Evolutionary conservation across 139 green algal genomes (phyloP).

Genomic region (Dunaliella primolecta): DNA sequence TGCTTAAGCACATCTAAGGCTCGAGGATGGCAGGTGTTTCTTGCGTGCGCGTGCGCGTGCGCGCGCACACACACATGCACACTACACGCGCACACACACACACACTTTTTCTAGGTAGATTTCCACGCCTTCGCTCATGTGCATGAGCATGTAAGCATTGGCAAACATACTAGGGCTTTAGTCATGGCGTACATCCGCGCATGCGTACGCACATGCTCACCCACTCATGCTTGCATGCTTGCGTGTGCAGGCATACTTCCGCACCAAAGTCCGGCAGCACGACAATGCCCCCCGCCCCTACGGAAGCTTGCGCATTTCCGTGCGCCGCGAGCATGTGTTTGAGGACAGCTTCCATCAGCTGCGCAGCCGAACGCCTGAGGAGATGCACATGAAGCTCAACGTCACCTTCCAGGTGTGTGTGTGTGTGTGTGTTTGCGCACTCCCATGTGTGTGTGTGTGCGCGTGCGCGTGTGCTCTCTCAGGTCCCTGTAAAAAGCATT

Average conservation of each 20-base stretch:
- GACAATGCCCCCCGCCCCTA: constrained; percentile 42
- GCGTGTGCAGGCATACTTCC: constrained; percentile 17
- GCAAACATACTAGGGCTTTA: no score
- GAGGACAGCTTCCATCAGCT: constrained; percentile 98
- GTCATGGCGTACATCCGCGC: not conserved
- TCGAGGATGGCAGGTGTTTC: no score
- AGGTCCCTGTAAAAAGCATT: no score
- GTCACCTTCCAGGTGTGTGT: constrained; percentile 67
- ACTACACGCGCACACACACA: no score
- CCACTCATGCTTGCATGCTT: not conserved
- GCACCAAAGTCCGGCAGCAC: constrained; percentile 50
- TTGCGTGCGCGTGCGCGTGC: no score
- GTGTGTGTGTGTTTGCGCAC: not conserved
- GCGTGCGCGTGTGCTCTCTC: not conserved
- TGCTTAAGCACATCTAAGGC: no score
- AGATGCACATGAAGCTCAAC: constrained; percentile 75
- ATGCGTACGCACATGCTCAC: not conserved
- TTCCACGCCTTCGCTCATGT: no score
- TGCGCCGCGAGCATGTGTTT: constrained; percentile 88
- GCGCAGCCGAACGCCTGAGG: constrained; percentile 67
- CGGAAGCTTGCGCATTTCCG: constrained; percentile 70
- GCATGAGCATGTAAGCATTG: no score
- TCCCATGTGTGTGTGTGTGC: not conserved
- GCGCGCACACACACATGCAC: no score
- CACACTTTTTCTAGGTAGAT: no score